These are phyloP conservation scores for Suillus subluteus DNA, from an alignment of 768 basidiomycete genomes.

Conservation along the genomic window DNA sequence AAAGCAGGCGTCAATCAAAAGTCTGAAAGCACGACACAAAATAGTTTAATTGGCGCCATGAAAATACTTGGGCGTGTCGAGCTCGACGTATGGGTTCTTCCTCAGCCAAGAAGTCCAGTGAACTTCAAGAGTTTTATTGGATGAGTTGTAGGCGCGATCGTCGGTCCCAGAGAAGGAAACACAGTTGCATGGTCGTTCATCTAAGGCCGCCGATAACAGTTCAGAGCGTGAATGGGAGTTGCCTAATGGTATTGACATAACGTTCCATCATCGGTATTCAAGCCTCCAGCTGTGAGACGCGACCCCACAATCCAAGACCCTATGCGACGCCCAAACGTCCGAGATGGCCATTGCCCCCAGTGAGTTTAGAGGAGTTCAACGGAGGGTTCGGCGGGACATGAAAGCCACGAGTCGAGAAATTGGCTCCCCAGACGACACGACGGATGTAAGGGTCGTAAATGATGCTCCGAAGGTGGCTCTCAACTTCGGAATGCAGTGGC, in stretches of 20 bases:
- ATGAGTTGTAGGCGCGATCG: not conserved
- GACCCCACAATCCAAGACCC: constrained; percentile 19
- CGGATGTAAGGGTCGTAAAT: constrained; percentile 91
- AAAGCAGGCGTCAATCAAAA: constrained; percentile 8
- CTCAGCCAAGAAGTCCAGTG: not conserved
- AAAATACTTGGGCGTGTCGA: constrained; percentile 78
- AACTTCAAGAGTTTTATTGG: not conserved
- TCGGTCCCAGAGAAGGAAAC: constrained; percentile 23
- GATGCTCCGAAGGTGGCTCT: constrained; percentile 66
- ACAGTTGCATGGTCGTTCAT: constrained; percentile 6
- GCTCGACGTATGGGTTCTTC: constrained; percentile 55
- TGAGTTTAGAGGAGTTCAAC: constrained; percentile 18
- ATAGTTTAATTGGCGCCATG: no score
- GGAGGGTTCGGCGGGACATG: constrained; percentile 50
- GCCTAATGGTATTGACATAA: constrained; percentile 85
- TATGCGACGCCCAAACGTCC: constrained; percentile 5
- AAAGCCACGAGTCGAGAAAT: constrained; percentile 65
- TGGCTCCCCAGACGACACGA: constrained; percentile 80
- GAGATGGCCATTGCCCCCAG: constrained; percentile 35
- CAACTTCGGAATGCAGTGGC: constrained; percentile 61
- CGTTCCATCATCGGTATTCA: constrained; percentile 52
- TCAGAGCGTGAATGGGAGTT: constrained; percentile 69
- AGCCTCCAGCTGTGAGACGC: constrained; percentile 25
- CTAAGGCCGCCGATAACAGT: no score
- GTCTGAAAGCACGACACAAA: constrained; percentile 10